Conservation (phyloP, 2,329 filamentous ascomycete species). For the Aspergillus thermomutatus region DNA sequence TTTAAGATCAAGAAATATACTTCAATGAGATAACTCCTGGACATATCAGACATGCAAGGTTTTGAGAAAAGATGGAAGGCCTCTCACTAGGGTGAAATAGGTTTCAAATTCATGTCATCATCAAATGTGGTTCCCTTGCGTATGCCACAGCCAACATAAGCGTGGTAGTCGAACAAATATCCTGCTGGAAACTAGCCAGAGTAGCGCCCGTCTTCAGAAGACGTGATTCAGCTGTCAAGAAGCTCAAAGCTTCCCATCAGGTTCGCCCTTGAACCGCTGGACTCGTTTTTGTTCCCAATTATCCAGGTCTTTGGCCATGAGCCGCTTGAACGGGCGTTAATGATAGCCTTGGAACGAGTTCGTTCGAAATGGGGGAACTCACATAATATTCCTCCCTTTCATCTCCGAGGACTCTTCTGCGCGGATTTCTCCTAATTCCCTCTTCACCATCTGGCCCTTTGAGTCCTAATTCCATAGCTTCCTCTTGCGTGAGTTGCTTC, state of each 20-base stretch:
- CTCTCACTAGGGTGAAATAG: neutral
- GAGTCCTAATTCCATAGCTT: slow-evolving; percentile 74
- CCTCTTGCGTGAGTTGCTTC: slow-evolving; percentile 76
- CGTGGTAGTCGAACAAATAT: neutral
- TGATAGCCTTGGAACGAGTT: neutral
- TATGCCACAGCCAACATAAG: neutral
- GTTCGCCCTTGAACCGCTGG: slow-evolving; percentile 82
- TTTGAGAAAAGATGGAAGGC: neutral
- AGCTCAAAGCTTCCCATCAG: slow-evolving; percentile 70
- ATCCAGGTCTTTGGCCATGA: slow-evolving; percentile 86
- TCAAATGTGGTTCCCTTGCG: neutral
- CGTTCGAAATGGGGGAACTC: slow-evolving; percentile 13
- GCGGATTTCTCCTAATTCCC: slow-evolving; percentile 60
- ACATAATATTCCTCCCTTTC: slow-evolving; percentile 49
- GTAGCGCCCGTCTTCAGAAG: neutral
- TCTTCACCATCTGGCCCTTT: slow-evolving; percentile 69
- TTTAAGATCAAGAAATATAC: neutral
- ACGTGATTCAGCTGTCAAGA: neutral
- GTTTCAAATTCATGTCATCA: neutral
- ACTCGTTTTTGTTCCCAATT: slow-evolving; percentile 97
- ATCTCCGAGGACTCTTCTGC: slow-evolving; percentile 40
- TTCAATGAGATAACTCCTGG: neutral
- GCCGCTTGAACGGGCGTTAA: slow-evolving; percentile 52
- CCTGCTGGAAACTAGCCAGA: neutral
- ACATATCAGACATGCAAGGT: neutral